phyloP scores from a whole-genome alignment of 371 early-diverging fungal species.

The Mortierella sp. region DNA sequence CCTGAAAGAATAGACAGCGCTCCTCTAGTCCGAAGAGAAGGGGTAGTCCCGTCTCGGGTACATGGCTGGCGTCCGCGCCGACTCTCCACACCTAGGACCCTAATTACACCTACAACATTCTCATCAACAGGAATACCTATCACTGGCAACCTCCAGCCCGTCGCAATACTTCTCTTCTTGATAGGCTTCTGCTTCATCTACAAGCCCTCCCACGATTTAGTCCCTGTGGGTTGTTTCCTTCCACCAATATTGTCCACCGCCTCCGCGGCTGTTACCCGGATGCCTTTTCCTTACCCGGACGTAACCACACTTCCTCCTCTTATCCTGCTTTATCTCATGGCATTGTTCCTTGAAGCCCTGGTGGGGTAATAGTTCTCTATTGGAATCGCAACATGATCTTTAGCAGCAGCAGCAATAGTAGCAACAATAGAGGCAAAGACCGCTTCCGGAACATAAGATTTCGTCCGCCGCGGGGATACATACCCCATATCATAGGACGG shows the following conservation, averaged over 20 bases:
- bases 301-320: neutral
- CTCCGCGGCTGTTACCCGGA: slow-evolving; percentile 28
- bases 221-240: slow-evolving; percentile 35
- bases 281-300: slow-evolving; percentile 30
- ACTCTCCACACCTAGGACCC: neutral
- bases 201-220: slow-evolving; percentile 29
- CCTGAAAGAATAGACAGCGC: neutral
- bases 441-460: slow-evolving; percentile 20
- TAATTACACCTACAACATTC: neutral
- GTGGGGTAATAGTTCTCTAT: neutral
- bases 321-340: no score
- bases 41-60: neutral
- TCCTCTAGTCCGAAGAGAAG: neutral
- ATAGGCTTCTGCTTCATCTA: slow-evolving; percentile 39
- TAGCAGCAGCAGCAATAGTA: neutral
- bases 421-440: neutral
- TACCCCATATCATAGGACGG: slow-evolving; percentile 24
- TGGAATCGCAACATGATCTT: neutral
- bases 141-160: neutral
- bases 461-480: slow-evolving; percentile 27
- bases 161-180: slow-evolving; percentile 23
- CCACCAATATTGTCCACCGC: slow-evolving; percentile 31
- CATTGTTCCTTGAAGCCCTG: neutral
- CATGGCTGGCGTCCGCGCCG: neutral
- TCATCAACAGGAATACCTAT: neutral